Base-by-base conservation (phyloP, 78 protist species). In the Dictyostelium brefeldianum region DNA sequence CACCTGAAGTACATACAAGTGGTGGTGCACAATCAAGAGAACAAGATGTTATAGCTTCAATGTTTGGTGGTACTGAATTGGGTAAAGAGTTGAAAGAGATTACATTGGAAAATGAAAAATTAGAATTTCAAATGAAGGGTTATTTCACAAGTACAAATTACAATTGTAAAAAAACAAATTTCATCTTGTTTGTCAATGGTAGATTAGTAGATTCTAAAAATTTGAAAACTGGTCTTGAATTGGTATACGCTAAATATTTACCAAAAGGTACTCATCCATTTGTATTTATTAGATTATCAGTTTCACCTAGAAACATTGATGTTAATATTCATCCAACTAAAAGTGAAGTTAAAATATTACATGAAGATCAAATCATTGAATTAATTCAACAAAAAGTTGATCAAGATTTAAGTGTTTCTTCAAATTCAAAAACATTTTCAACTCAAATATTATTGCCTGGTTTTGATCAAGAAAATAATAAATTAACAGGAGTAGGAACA, bases 291-390 rank as follows among this genome's bases (percentile, higher is more conserved):
- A 8, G 89, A 17, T 22, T 99, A 89, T 10, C 36, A 10, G 43
- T 98, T 10, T 89, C 89, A 3, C 96, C 99, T 3, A 59, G 89
- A 9, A 18, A 50, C 22, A 91, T 99, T 6, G 99, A 99, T 80
- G 99, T 98, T 25, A 99, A 99, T 95, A 98, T 98, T 46, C 99
- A 99, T 81, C 99, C 99, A 50, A 98, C 99, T 3, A 99, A 99
- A 31, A 80, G 81, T 59, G 82, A 89, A 57, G 94, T 93, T 29
- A 83, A 75, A 59, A 57, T 87, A 8, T 15, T 87, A 7, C 54
- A 87, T 64, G 93, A 87, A 77, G 93, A 87, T 12, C 70, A 53
- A 74, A 87, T 87, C 78, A 77, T 87, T 64, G 93, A 77, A 31
- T 17, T 87, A 20, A 87, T 87, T 64, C 93, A 87, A 51, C 79